phyloP scores from a whole-genome alignment of 352 stramenopile species.

The Pythium myriotylum region DNA sequence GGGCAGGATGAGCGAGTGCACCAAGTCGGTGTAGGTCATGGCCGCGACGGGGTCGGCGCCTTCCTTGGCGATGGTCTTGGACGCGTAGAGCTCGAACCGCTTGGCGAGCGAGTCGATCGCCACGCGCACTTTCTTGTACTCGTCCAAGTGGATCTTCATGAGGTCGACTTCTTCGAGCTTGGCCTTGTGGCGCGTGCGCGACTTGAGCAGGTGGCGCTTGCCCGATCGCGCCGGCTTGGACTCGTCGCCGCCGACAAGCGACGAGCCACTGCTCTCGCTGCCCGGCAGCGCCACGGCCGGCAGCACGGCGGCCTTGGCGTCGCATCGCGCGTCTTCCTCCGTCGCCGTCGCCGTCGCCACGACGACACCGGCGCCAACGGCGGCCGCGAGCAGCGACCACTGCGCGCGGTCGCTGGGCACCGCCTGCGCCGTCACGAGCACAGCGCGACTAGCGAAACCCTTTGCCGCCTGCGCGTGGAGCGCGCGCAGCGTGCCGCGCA shows the following conservation, averaged over 20 bases:
- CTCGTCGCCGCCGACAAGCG: constrained; percentile 1
- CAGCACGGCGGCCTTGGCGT: constrained; percentile 9
- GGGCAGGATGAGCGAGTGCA: constrained; percentile 73
- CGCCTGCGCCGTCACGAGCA: not conserved
- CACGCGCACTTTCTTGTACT: constrained; percentile 51
- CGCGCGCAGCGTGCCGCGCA: constrained; percentile 4
- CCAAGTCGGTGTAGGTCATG: constrained; percentile 86
- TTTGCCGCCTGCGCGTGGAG: not conserved
- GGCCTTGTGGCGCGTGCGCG: constrained; percentile 57
- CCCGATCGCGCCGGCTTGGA: constrained; percentile 28
- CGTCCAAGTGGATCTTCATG: constrained; percentile 69
- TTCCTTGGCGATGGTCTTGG: constrained; percentile 33
- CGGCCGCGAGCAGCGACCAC: constrained; percentile 1
- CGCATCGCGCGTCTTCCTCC: constrained; percentile 11
- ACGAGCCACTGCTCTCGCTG: not conserved
- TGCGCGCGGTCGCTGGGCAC: not conserved
- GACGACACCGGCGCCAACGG: not conserved
- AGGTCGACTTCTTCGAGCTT: constrained; percentile 65
- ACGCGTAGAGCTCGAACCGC: constrained; percentile 69
- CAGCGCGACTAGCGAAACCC: not conserved
- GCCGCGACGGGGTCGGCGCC: constrained; percentile 31
- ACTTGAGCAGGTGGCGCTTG: constrained; percentile 54
- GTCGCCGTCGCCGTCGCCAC: not conserved
- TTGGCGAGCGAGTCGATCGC: constrained; percentile 43
- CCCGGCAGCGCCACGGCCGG: not conserved